Conservation (phyloP, 306 rosid species). For the Cucurbita pepo region DNA sequence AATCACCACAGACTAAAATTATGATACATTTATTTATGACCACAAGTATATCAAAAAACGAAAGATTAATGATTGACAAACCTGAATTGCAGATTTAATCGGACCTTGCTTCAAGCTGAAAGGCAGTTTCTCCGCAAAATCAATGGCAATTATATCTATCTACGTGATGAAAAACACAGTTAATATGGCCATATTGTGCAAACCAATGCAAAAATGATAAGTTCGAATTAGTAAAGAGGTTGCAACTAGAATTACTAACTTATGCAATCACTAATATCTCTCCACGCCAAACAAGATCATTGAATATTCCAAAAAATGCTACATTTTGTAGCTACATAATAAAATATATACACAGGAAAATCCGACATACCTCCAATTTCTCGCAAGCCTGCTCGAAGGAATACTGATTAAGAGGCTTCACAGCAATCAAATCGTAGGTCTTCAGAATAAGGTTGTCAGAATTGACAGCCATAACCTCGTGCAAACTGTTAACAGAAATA, state of each 20-base stretch:
- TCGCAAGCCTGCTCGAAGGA: constrained; percentile 62
- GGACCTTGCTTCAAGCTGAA: constrained; percentile 56
- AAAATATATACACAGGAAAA: neutral
- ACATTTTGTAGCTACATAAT: neutral
- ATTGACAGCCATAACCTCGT: constrained; percentile 45
- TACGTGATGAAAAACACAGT: constrained; percentile 15
- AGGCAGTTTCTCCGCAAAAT: constrained; percentile 51
- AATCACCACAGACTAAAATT: neutral
- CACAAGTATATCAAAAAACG: neutral
- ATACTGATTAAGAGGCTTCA: constrained; percentile 45
- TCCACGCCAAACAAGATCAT: neutral
- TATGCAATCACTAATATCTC: neutral
- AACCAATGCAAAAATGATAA: neutral
- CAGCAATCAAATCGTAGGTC: constrained; percentile 68
- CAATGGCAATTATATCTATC: constrained; percentile 71
- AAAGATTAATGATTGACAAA: constrained; percentile 8
- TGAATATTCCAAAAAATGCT: neutral
- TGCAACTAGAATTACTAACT: neutral
- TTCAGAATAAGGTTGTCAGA: constrained; percentile 67
- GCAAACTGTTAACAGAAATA: constrained; percentile 25
- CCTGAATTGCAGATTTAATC: constrained; percentile 64
- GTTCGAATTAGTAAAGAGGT: neutral
- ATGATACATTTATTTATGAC: neutral
- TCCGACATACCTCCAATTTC: constrained; percentile 48
- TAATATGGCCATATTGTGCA: neutral